Percentiles rank a stretch among this genome's conserved stretches.
phyloP scores from a whole-genome alignment of 768 basidiomycete species.

The Piloderma croceum region DNA sequence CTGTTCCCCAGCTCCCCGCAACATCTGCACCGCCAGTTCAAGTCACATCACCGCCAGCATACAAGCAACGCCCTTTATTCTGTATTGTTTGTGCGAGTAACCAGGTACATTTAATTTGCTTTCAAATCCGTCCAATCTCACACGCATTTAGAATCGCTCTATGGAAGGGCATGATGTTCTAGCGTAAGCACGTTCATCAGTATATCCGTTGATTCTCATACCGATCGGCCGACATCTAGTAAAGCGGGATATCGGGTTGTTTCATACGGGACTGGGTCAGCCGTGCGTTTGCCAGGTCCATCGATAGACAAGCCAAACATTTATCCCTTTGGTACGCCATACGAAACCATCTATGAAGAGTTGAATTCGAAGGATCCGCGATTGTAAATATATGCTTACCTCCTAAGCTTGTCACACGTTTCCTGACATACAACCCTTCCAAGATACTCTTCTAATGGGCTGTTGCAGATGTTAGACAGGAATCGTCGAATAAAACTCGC shows the following conservation, averaged over 20 bases:
- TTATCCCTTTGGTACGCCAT: slow-evolving; percentile 94
- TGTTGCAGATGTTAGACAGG: slow-evolving; percentile 93
- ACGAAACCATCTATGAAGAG: slow-evolving; percentile 92
- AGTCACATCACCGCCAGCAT: slow-evolving; percentile 20
- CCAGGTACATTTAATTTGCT: slow-evolving; percentile 54
- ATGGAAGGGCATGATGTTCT: slow-evolving; percentile 97
- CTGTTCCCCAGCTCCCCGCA: background rate
- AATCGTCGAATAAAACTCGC: slow-evolving; percentile 88
- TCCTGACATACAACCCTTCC: too few relatives aligned
- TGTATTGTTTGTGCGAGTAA: slow-evolving; percentile 99
- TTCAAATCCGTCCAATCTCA: background rate
- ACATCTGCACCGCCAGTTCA: background rate
- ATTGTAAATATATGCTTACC: slow-evolving; percentile 49
- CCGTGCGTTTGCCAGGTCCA: slow-evolving; percentile 92
- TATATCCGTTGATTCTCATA: background rate
- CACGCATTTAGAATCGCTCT: slow-evolving; percentile 70
- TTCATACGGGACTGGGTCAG: slow-evolving; percentile 94
- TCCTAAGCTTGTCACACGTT: too few relatives aligned
- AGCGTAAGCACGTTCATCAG: slow-evolving; percentile 52
- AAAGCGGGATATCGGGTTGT: slow-evolving; percentile 89
- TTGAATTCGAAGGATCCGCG: slow-evolving; percentile 75
- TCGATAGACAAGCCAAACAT: slow-evolving; percentile 98
- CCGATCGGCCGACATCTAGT: slow-evolving; percentile 38
- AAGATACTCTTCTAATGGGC: slow-evolving; percentile 90
- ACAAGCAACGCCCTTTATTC: slow-evolving; percentile 77